These are phyloP conservation scores for Dillenia turbinata DNA, from an alignment of 164 flowering plant genomes.

Conservation along the genomic window DNA sequence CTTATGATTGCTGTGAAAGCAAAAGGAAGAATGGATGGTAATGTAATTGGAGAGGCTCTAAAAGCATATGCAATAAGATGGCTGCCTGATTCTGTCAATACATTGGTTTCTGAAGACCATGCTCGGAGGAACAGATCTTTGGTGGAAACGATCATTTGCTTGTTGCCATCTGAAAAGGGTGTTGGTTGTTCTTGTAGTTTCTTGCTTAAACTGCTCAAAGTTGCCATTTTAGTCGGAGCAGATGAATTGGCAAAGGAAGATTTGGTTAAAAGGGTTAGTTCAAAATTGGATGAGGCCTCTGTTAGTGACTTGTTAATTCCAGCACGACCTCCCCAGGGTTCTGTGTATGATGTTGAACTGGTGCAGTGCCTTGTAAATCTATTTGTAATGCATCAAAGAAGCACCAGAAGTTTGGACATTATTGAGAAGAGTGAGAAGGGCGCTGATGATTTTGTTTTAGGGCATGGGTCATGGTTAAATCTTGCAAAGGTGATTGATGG, in stretches of 20 bases:
- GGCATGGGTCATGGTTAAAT: constrained; percentile 41
- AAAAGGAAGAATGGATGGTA: constrained; percentile 72
- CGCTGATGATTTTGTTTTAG: constrained; percentile 29
- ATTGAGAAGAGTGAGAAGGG: constrained; percentile 29
- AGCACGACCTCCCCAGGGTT: constrained; percentile 37
- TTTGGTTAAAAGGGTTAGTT: constrained; percentile 48
- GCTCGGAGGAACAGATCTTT: constrained; percentile 42
- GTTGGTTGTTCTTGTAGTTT: constrained; percentile 73
- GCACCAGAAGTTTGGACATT: constrained; percentile 14
- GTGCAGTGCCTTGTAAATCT: constrained; percentile 47
- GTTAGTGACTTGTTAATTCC: constrained; percentile 77
- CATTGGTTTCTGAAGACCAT: constrained; percentile 49
- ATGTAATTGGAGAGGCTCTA: constrained; percentile 74
- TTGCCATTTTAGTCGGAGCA: constrained; percentile 58
- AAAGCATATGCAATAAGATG: constrained; percentile 66
- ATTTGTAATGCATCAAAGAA: constrained; percentile 30
- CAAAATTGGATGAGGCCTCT: constrained; percentile 66
- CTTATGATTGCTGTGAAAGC: constrained; percentile 73
- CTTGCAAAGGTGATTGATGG: constrained; percentile 66
- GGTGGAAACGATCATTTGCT: constrained; percentile 60
- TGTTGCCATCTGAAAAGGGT: constrained; percentile 58
- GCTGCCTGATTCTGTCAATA: constrained; percentile 68
- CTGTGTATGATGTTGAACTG: constrained; percentile 63
- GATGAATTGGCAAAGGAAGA: constrained; percentile 56
- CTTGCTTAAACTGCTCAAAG: constrained; percentile 71